Evolutionary conservation across 352 stramenopile genomes (phyloP), one percentile per base, ranked within the genome.

Genomic region (Phytophthora pinifolia): DNA sequence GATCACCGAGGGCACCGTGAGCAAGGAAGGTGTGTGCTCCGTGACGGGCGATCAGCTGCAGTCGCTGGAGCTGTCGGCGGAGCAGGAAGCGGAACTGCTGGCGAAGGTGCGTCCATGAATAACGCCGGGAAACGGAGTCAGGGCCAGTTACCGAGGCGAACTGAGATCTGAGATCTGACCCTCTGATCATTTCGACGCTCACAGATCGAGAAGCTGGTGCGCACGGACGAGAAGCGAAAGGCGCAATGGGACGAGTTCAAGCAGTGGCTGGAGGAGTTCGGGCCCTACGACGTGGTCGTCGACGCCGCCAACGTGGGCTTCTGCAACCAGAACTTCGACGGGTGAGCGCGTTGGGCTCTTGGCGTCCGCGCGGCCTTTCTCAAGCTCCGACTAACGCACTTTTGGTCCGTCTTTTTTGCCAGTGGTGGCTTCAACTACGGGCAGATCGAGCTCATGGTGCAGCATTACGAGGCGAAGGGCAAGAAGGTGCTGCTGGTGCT

Each of bases 271-370:
- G 51, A 70, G 25, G 54, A 64, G 33, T 72, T 84, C 25, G 86
- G 80, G 2, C 81, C 80, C 7, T 97, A 94, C 46, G 92, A 98
- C 65, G 79, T 98, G 20, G 70, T 99, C 18, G 86, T 99, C 41
- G 97, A 99, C 72, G 96, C 96, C 12, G 97, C 97, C 17, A 99
- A 99, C 71, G 89, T 99, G 29, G 97, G 96, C 4, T 99, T 99
- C 70, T 99, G 92, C 69, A 94, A 98, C 73, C 83, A 98, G 72
- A 99, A 99, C 74, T 98, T 96, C 70, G 68, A 78, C n/a, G 85
- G 83, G 85, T 91, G 63, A 43, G 74, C 63, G 34, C 51, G 25
- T 31, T 48, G 43, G 33, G 44, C n/a, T 13, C 37, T 58, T 51
- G 20, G 67, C 29, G 32, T 29, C 37, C 27, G 12, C 15, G 6